Base-by-base conservation (phyloP, 2,329 filamentous ascomycete species). In the Penicillium digitatum region DNA sequence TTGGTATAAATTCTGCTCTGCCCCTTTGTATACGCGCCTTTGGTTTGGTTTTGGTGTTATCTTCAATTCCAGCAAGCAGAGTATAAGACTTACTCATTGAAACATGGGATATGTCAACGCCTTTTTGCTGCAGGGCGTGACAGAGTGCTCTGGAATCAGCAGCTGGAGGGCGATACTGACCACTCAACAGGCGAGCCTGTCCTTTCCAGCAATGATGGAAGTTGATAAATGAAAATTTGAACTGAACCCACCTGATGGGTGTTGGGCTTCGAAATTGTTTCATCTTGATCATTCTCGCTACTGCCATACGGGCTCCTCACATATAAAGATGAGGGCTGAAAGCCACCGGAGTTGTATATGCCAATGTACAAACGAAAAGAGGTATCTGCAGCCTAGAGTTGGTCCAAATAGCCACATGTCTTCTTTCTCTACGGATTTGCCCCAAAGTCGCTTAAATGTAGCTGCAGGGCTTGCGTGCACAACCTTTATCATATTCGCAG, bases 251-350 rank as follows among this genome's bases (percentile, higher is more conserved):
- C 37, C 74, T 78, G 3, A 83, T 67, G 0, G 80, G 90, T 4
- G 87, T 89, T 9, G 95, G 78, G 48, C 85, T 86, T 2, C 82
- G 80, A n/a, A 96, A 72, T 29, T 88, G 80, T 68, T 90, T 90
- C 67, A 96, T 86, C 70, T 89, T 91, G 69, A 96, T 90, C 26
- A 93, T 77, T 0, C 92, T 92, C 4, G 92, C 92, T 0, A 91
- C 87, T 0, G 86, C 84, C 49, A 96, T 91, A 12, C 91, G 84
- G 10, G 86, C 82, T 24, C 91, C 92, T 58, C 92, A 88, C 1
- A 96, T 79, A 66, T n/a, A 96, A 96, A 0, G 89, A 94, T 12
- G 87, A 92, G 72, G 96, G 92, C 66, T 96, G 92, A 66, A 96
- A 96, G 5, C 88, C 85, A 11, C 92, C 92, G 4, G 86, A 87